phyloP scores from a whole-genome alignment of 2,329 filamentous ascomycete species.

The Scedosporium apiospermum region DNA sequence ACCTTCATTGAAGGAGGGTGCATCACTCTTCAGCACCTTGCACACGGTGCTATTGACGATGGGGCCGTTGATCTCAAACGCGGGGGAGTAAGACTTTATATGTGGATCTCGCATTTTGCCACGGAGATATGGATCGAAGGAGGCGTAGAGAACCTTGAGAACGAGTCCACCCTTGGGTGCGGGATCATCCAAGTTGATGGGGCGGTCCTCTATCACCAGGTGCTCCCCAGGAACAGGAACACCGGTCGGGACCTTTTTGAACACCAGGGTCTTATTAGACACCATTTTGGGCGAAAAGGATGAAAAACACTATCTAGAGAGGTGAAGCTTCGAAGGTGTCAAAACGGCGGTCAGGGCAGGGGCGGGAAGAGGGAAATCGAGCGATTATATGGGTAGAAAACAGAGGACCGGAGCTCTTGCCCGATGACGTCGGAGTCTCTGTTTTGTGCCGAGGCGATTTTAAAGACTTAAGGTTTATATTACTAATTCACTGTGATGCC shows the following conservation, averaged over 20 bases:
- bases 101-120: slow-evolving; percentile 62
- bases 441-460: too few relatives aligned
- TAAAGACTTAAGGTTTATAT: too few relatives aligned
- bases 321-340: too few relatives aligned
- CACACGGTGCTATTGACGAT: slow-evolving; percentile 56
- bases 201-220: slow-evolving; percentile 54
- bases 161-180: slow-evolving; percentile 58
- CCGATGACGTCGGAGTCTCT: too few relatives aligned
- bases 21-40: slow-evolving; percentile 63
- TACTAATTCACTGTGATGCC: too few relatives aligned
- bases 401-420: too few relatives aligned
- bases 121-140: slow-evolving; percentile 78
- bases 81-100: slow-evolving; percentile 47
- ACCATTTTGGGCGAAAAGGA: slow-evolving; percentile 18
- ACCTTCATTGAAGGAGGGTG: slow-evolving; percentile 51
- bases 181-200: slow-evolving; percentile 54
- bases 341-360: too few relatives aligned
- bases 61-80: slow-evolving; percentile 50
- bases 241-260: slow-evolving; percentile 57
- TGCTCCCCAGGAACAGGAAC: slow-evolving; percentile 63
- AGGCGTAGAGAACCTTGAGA: slow-evolving; percentile 62
- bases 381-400: too few relatives aligned
- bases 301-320: too few relatives aligned
- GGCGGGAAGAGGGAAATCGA: too few relatives aligned
- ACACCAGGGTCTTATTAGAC: slow-evolving; percentile 65